Conservation (phyloP, 139 green algal genomes). For the Chlorella sp. region DNA sequence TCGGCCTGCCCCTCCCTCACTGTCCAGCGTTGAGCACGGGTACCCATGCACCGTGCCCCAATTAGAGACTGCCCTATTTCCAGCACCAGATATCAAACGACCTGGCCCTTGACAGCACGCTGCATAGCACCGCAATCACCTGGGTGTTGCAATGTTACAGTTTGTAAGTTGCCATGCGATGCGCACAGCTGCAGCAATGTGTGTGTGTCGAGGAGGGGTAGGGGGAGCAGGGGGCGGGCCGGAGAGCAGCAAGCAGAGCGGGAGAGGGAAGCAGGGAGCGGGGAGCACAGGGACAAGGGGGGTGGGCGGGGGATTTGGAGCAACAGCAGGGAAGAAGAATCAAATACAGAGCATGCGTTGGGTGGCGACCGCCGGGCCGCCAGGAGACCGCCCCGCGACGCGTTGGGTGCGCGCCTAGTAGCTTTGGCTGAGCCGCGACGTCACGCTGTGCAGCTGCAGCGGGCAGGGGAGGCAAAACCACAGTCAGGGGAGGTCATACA, state of each 20-base stretch:
- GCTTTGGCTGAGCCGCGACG: slow-evolving; percentile 71
- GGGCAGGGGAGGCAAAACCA: not conserved
- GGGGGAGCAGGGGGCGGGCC: not conserved
- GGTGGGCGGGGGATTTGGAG: not conserved
- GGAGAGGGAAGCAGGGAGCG: not conserved
- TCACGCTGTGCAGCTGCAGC: slow-evolving; percentile 52
- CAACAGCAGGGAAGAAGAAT: not conserved
- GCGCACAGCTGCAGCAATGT: not conserved
- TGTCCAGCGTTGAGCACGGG: no score
- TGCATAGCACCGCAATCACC: no score
- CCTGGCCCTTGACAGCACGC: no score
- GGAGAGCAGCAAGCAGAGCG: not conserved
- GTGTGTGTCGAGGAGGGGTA: not conserved
- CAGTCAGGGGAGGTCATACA: not conserved
- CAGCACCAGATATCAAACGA: no score
- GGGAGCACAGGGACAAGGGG: not conserved
- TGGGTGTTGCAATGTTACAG: no score
- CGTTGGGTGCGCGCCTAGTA: slow-evolving; percentile 29
- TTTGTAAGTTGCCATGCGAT: no score
- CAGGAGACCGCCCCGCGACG: not conserved
- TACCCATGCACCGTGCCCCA: no score
- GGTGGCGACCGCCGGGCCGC: no score
- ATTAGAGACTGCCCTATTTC: no score
- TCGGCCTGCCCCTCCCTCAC: no score
- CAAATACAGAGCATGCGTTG: slow-evolving; percentile 17